phyloP scores from a whole-genome alignment of 257 asterid genomes.

The Thymus quinquecostatus region DNA sequence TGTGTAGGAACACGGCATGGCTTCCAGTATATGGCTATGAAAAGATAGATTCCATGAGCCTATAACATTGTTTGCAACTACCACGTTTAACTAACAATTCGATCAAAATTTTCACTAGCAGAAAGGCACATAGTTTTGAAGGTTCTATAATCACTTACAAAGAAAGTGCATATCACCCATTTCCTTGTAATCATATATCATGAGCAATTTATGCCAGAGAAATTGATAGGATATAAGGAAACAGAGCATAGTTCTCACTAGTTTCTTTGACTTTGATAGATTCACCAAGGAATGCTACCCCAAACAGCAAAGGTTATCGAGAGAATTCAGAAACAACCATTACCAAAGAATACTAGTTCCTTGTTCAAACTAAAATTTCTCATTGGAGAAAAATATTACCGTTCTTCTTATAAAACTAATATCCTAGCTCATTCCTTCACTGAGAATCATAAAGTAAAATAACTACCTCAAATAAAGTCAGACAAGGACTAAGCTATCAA shows the following conservation, averaged over 20 bases:
- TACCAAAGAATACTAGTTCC: background rate
- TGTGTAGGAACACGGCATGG: background rate
- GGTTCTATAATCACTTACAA: background rate
- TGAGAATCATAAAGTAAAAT: background rate
- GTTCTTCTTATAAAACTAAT: background rate
- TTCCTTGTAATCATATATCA: background rate
- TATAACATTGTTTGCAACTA: background rate
- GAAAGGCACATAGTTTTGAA: background rate
- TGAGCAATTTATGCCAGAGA: background rate
- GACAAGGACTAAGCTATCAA: background rate
- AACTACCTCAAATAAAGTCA: background rate
- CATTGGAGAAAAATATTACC: background rate
- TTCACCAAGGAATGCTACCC: background rate
- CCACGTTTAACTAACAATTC: background rate
- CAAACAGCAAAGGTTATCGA: no score
- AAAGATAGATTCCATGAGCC: background rate
- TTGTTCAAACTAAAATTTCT: background rate
- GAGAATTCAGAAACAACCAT: background rate
- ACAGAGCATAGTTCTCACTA: background rate
- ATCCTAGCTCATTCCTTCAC: background rate
- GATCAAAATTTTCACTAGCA: background rate
- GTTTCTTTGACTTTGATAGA: background rate
- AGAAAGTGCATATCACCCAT: background rate
- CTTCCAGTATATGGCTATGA: constrained; percentile 22
- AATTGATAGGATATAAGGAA: no score